These are phyloP conservation scores for Rhizophagus clarus DNA, from an alignment of 192 early-diverging fungal species.

Conservation along the genomic window DNA sequence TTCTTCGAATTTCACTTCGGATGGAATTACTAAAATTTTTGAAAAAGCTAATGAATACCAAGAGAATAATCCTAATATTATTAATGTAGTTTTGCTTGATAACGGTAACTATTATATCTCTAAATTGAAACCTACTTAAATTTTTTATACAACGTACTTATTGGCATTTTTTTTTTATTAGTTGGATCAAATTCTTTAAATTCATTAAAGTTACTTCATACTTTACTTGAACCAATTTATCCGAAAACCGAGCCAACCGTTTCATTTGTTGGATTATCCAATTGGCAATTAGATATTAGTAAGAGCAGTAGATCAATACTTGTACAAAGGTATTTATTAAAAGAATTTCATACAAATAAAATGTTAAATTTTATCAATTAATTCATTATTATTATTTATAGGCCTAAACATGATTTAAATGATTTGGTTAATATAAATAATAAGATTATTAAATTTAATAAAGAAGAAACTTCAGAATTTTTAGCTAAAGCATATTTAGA, in stretches of 20 bases:
- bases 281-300: conserved; percentile 32
- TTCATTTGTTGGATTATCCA: conserved; percentile 31
- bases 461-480: too few species aligned
- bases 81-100: conserved; percentile 27
- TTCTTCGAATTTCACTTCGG: conserved; percentile 25
- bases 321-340: not conserved
- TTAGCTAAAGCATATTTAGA: not conserved
- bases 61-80: not conserved
- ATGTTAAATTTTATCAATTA: too few species aligned
- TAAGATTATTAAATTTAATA: too few species aligned
- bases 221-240: conserved; percentile 27
- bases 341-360: too few species aligned
- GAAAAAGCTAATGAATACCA: conserved; percentile 26
- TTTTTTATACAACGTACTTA: not conserved
- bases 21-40: conserved; percentile 24
- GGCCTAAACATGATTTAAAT: not conserved
- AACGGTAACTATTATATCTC: conserved; percentile 11
- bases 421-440: not conserved
- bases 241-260: conserved; percentile 1
- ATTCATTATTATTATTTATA: not conserved
- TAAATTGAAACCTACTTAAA: too few species aligned
- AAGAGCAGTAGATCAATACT: conserved; percentile 27
- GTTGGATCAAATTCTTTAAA: conserved; percentile 19
- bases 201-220: conserved; percentile 28
- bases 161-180: not conserved